phyloP scores from a whole-genome alignment of 345 rosid genomes.

The Sisymbrium irio region DNA sequence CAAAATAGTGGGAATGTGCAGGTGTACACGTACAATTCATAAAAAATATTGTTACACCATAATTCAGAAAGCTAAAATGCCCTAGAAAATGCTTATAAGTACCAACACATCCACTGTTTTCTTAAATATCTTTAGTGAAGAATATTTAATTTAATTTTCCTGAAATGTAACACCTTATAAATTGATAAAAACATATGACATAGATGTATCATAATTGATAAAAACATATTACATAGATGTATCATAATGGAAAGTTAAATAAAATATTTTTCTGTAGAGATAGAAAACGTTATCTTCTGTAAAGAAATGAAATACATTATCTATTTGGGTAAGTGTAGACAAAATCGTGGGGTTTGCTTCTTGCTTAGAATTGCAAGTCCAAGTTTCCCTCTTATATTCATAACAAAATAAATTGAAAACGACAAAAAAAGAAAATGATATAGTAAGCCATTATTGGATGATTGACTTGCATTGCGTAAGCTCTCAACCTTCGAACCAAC shows the following conservation, averaged over 20 bases:
- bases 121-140: neutral
- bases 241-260: neutral
- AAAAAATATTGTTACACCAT: no score
- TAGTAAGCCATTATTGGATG: neutral
- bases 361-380: conserved; percentile 3
- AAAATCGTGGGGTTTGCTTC: conserved; percentile 6
- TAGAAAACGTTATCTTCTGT: neutral
- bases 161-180: neutral
- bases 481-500: neutral
- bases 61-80: no score
- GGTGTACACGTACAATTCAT: no score
- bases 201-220: neutral
- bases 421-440: neutral
- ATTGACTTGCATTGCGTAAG: conserved; percentile 18
- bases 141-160: neutral
- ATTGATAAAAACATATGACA: neutral
- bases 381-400: neutral
- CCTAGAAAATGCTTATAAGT: neutral
- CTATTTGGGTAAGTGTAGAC: neutral
- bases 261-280: neutral
- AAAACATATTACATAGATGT: neutral
- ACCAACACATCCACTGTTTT: neutral
- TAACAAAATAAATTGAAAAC: neutral
- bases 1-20: no score
- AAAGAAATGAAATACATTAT: neutral